Percentiles rank a stretch among this genome's conserved stretches.
Conservation (phyloP, 1,284 basidiomycete genomes). For the Malassezia furfur region DNA sequence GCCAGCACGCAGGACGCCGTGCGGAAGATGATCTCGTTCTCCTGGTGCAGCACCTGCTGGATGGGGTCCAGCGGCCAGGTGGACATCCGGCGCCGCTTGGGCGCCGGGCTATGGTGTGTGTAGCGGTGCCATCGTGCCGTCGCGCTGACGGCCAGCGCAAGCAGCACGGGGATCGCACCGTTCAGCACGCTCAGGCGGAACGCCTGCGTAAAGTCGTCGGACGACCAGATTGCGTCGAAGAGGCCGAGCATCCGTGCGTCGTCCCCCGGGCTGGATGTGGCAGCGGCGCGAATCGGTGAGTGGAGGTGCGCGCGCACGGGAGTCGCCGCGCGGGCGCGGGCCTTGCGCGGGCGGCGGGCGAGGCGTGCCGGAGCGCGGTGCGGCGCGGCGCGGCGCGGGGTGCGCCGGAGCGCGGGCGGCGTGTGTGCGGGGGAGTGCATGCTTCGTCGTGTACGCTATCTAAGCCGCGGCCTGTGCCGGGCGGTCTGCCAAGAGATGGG, state of each 20-base stretch:
- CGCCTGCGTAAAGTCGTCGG: constrained; percentile 8
- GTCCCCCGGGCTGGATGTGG: no score
- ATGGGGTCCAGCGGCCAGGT: background rate
- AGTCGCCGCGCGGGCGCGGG: background rate
- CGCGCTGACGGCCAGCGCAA: background rate
- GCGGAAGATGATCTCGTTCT: constrained; percentile 10
- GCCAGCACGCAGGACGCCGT: constrained; percentile 5
- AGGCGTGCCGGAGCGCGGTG: no score
- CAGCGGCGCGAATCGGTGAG: background rate
- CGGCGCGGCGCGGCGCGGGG: background rate
- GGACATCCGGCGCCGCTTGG: background rate
- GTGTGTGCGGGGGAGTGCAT: no score
- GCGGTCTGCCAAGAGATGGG: constrained; percentile 18
- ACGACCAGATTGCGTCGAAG: background rate
- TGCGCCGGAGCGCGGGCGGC: no score
- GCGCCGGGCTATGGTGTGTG: background rate
- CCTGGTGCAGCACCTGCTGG: constrained; percentile 35
- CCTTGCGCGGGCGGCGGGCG: no score
- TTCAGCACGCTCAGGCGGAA: constrained; percentile 8
- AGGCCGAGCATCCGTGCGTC: background rate
- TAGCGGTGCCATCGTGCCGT: background rate
- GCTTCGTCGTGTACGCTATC: background rate
- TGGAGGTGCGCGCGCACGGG: no score
- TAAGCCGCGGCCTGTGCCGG: background rate
- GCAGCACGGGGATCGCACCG: background rate